Evolutionary conservation across 2,329 filamentous ascomycete species (phyloP).

Genomic region (Aspergillus flavus): DNA sequence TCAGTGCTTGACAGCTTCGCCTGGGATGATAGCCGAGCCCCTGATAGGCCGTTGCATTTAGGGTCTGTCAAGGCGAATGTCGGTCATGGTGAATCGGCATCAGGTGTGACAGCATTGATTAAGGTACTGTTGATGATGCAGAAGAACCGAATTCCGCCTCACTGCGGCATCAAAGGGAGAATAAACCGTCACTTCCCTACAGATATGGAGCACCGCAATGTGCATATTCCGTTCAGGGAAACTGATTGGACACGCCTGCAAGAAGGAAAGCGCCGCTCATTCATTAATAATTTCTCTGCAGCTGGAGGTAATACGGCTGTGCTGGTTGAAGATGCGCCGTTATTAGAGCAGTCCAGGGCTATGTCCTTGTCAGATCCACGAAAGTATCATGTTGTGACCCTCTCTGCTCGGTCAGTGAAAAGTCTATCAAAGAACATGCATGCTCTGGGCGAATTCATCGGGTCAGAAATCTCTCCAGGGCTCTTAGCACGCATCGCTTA

Average conservation of each 20-base stretch:
- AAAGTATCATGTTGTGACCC: conserved; percentile 57
- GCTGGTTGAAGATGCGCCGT: conserved; percentile 64
- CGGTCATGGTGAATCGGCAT: conserved; percentile 64
- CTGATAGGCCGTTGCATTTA: conserved; percentile 48
- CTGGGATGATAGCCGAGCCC: conserved; percentile 43
- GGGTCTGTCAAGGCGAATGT: conserved; percentile 67
- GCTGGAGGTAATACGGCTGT: conserved; percentile 72
- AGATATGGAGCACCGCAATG: neutral
- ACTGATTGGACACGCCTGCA: neutral
- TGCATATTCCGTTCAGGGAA: neutral
- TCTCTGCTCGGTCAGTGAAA: conserved; percentile 53
- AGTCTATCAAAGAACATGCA: conserved; percentile 58
- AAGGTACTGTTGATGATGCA: conserved; percentile 44
- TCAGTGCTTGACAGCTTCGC: conserved; percentile 70
- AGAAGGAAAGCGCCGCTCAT: conserved; percentile 31
- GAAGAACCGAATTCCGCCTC: conserved; percentile 35
- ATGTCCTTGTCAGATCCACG: conserved; percentile 52
- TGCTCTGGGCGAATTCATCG: conserved; percentile 44
- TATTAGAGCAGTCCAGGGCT: conserved; percentile 21
- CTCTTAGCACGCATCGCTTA: conserved; percentile 58
- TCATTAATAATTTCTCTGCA: conserved; percentile 70
- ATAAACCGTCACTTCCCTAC: neutral
- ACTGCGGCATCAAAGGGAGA: conserved; percentile 27
- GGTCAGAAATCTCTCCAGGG: neutral
- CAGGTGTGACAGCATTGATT: conserved; percentile 49